Conservation (phyloP, 768 basidiomycete species). For the Psilocybe cyanescens region DNA sequence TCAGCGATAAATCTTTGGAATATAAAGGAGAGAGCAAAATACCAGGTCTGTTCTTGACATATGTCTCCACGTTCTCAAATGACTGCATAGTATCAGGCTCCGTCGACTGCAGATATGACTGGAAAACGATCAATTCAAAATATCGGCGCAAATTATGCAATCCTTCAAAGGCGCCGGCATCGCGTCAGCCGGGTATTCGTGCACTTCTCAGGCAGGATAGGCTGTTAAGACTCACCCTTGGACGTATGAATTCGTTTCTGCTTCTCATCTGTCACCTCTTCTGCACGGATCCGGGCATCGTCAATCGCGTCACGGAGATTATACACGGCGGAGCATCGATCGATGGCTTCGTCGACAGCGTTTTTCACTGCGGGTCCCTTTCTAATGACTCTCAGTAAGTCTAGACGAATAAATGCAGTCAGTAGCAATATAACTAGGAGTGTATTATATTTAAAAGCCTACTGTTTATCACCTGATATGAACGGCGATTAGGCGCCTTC, state of each 20-base stretch:
- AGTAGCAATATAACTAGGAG: not conserved
- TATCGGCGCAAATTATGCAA: conserved; percentile 83
- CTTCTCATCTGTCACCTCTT: conserved; percentile 74
- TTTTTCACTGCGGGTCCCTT: conserved; percentile 87
- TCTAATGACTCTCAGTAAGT: conserved; percentile 83
- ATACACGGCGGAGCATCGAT: conserved; percentile 80
- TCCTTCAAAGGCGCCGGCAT: conserved; percentile 43
- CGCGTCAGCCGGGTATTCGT: not conserved
- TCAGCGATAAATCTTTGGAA: not conserved
- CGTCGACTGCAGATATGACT: conserved; percentile 84
- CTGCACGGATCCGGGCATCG: conserved; percentile 74
- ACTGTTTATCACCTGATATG: conserved; percentile 93
- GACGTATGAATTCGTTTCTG: conserved; percentile 69
- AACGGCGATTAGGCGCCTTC: conserved; percentile 49
- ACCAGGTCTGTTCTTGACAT: conserved; percentile 87
- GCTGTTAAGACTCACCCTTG: conserved; percentile 52
- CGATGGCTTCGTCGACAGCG: conserved; percentile 86
- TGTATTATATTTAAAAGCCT: conserved; percentile 25
- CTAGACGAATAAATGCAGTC: conserved; percentile 36
- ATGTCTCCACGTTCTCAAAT: conserved; percentile 79
- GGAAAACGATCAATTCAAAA: conserved; percentile 86
- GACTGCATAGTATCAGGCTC: conserved; percentile 80
- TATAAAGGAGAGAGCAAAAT: conserved; percentile 14
- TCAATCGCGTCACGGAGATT: conserved; percentile 93
- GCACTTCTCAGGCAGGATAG: no score